Conservation (phyloP, 2,329 filamentous ascomycete genomes). For the Fusarium piperis region DNA sequence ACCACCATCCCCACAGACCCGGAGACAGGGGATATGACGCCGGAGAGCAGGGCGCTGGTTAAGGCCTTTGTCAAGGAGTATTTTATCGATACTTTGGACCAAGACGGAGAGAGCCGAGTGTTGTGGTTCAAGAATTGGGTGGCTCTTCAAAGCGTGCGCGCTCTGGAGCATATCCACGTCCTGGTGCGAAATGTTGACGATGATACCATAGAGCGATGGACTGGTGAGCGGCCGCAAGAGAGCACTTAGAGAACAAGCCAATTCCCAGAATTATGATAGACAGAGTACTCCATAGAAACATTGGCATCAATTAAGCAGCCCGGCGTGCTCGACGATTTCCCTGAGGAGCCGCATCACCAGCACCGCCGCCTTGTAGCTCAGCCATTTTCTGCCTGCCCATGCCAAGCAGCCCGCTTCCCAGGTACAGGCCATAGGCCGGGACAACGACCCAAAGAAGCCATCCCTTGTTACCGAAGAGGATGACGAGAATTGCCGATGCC, state of each 20-base stretch:
- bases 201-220: conserved; percentile 64
- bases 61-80: conserved; percentile 74
- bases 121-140: conserved; percentile 98
- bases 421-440: conserved; percentile 65
- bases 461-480: conserved; percentile 82
- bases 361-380: conserved; percentile 53
- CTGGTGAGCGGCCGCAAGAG: conserved; percentile 55
- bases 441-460: conserved; percentile 66
- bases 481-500: conserved; percentile 76
- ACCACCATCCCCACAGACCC: conserved; percentile 79
- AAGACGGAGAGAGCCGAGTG: conserved; percentile 60
- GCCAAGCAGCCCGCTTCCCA: conserved; percentile 63
- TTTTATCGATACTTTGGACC: conserved; percentile 70
- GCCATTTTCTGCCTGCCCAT: conserved; percentile 64
- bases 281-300: conserved; percentile 11
- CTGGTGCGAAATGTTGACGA: conserved; percentile 65
- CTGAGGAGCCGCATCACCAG: conserved; percentile 48
- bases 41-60: conserved; percentile 70
- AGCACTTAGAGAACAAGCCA: conserved; percentile 25
- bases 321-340: conserved; percentile 66
- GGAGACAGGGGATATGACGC: conserved; percentile 76
- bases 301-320: conserved; percentile 53
- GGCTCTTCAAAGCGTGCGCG: conserved; percentile 85
- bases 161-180: conserved; percentile 91
- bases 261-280: neutral